Conservation (phyloP, 495 filamentous ascomycete genomes). For the Tuber aestivum region DNA sequence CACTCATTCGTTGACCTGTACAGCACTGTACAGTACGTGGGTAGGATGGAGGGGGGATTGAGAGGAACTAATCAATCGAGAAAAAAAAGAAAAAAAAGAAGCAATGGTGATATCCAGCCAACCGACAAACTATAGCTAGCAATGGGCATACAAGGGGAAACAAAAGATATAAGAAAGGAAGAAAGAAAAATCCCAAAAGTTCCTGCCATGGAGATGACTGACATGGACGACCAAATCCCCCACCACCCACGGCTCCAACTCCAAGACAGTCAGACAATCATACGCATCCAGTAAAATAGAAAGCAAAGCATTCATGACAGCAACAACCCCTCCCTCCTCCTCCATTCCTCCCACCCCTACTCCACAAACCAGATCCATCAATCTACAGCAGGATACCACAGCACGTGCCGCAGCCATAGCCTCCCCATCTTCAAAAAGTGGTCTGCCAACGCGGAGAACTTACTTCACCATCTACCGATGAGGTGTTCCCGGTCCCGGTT, state of each 20-base stretch:
- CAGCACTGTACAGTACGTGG: not conserved
- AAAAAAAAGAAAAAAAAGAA: not conserved
- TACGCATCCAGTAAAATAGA: slow-evolving; percentile 13
- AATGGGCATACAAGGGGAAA: slow-evolving; percentile 16
- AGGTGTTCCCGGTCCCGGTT: not conserved
- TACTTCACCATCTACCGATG: not conserved
- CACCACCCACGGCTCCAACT: slow-evolving; percentile 33
- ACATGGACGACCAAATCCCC: slow-evolving; percentile 29
- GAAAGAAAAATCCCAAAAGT: slow-evolving; percentile 43
- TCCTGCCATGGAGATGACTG: slow-evolving; percentile 34
- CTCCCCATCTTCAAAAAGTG: not conserved
- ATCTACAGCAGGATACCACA: slow-evolving; percentile 5
- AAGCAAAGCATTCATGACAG: not conserved
- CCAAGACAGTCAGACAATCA: slow-evolving; percentile 22
- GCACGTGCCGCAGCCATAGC: slow-evolving; percentile 11
- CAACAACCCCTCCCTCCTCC: slow-evolving; percentile 20
- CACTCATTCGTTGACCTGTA: not conserved
- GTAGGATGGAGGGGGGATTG: not conserved
- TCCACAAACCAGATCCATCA: slow-evolving; percentile 19
- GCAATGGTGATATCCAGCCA: not conserved
- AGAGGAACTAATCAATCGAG: not conserved
- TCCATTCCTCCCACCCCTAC: slow-evolving; percentile 6
- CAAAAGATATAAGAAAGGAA: slow-evolving; percentile 28
- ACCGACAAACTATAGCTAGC: not conserved
- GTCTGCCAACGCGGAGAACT: not conserved